phyloP scores from a whole-genome alignment of 805 yeast genomes.

The Diddensiella santjacobensis region DNA sequence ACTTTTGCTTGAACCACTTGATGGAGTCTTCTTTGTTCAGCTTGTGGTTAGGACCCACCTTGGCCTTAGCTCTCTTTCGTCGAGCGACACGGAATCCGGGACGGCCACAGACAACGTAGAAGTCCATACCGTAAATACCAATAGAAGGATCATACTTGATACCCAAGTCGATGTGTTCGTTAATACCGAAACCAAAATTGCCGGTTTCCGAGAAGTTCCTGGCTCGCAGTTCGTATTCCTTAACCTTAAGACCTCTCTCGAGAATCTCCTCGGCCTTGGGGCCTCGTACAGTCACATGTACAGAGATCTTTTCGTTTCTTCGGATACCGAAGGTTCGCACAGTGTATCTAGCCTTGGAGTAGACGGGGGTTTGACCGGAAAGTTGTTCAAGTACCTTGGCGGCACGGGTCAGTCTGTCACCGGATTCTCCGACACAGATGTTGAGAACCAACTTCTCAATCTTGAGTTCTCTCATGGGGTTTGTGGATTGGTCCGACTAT shows the following conservation, averaged over 20 bases:
- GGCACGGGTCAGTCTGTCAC: conserved; percentile 99
- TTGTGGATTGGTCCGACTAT: conserved; percentile 41
- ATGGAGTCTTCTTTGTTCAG: conserved; percentile 91
- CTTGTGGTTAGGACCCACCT: conserved; percentile 89
- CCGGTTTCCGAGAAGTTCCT: conserved; percentile 98
- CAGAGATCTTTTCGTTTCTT: conserved; percentile 99
- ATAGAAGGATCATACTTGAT: conserved; percentile 99
- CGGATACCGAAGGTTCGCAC: conserved; percentile 99
- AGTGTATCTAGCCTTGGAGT: conserved; percentile 99
- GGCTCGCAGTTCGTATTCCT: conserved; percentile 94
- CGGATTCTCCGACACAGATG: conserved; percentile 99
- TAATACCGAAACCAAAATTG: conserved; percentile 99
- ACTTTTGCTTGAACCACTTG: conserved; percentile 98
- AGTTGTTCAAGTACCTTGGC: conserved; percentile 99
- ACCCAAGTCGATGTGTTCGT: conserved; percentile 99
- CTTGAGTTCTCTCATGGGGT: conserved; percentile 98
- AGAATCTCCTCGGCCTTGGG: conserved; percentile 99
- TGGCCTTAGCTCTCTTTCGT: conserved; percentile 81
- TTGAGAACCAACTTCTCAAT: conserved; percentile 99
- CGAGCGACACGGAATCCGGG: conserved; percentile 98
- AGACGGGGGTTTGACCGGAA: conserved; percentile 99
- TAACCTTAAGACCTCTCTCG: conserved; percentile 99
- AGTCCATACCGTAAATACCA: conserved; percentile 99
- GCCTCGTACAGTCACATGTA: conserved; percentile 99
- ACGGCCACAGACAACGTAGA: conserved; percentile 99